Evolutionary conservation across 352 stramenopile genomes (phyloP).

Genomic region (Peronosclerospora sorghi): DNA sequence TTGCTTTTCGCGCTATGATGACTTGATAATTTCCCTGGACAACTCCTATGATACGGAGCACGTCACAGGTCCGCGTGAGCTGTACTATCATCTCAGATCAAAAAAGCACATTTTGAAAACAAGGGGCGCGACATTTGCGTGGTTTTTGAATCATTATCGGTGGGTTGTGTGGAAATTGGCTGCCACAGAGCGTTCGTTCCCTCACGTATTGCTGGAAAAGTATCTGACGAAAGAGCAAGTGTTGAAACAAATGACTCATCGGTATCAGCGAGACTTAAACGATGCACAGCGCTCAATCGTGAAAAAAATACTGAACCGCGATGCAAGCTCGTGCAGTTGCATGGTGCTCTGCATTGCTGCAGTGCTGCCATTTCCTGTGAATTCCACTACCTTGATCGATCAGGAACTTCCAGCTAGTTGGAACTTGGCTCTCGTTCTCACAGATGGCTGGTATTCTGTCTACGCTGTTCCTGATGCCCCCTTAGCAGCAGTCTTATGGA

Average conservation of each 20-base stretch:
- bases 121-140: constrained; percentile 29
- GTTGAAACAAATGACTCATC: constrained; percentile 36
- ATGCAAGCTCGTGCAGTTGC: constrained; percentile 48
- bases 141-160: constrained; percentile 67
- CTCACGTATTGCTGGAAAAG: constrained; percentile 34
- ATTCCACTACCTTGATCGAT: constrained; percentile 18
- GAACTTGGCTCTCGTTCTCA: constrained; percentile 54
- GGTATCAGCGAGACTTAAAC: constrained; percentile 45
- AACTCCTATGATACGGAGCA: constrained; percentile 8
- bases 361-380: constrained; percentile 29
- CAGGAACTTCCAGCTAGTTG: constrained; percentile 35
- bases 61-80: constrained; percentile 12
- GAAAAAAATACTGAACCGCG: constrained; percentile 59
- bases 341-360: constrained; percentile 57
- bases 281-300: constrained; percentile 39
- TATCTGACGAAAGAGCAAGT: constrained; percentile 55
- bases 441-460: constrained; percentile 63
- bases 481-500: constrained; percentile 36
- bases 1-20: constrained; percentile 14
- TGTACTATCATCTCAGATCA: constrained; percentile 29
- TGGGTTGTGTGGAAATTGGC: constrained; percentile 70
- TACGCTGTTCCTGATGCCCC: constrained; percentile 42
- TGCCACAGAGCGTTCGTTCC: constrained; percentile 38
- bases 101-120: constrained; percentile 17
- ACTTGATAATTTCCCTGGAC: constrained; percentile 2